Evolutionary conservation across 306 rosid species (phyloP).

Genomic region (Medicago truncatula): DNA sequence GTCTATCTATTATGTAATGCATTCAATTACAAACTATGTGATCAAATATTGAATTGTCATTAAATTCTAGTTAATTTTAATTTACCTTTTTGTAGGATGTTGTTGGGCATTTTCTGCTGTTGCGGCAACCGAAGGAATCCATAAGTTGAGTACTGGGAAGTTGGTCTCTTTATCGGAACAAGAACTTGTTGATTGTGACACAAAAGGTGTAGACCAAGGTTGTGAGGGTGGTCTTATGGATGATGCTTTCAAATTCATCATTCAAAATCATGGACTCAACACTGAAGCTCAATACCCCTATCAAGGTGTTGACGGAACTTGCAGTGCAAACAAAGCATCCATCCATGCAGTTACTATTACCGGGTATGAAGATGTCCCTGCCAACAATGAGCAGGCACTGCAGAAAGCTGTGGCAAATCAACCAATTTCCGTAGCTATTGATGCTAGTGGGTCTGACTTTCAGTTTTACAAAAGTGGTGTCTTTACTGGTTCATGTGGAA

Average conservation of each 20-base stretch:
- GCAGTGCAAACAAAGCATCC: constrained; percentile 35
- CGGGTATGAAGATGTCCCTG: constrained; percentile 49
- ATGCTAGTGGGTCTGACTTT: constrained; percentile 50
- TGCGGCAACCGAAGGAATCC: constrained; percentile 55
- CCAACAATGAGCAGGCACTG: constrained; percentile 42
- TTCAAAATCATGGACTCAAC: constrained; percentile 45
- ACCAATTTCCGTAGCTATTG: constrained; percentile 55
- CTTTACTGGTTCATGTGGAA: constrained; percentile 53
- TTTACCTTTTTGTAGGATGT: constrained; percentile 35
- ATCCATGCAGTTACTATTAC: constrained; percentile 35
- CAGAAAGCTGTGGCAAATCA: constrained; percentile 50
- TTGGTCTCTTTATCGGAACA: constrained; percentile 52
- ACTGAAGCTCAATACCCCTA: constrained; percentile 50
- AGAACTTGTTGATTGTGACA: constrained; percentile 59
- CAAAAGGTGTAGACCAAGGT: constrained; percentile 47
- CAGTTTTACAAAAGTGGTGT: constrained; percentile 50
- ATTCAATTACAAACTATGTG: background rate
- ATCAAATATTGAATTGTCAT: background rate
- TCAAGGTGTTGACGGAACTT: constrained; percentile 39
- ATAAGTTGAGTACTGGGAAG: constrained; percentile 26
- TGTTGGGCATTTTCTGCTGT: constrained; percentile 60
- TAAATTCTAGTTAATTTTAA: background rate
- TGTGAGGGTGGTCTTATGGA: constrained; percentile 54
- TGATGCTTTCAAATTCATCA: constrained; percentile 53
- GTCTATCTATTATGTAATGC: background rate